These are phyloP conservation scores for Furcasterigmium furcatum DNA, from an alignment of 2,329 filamentous ascomycete species.

Conservation along the genomic window DNA sequence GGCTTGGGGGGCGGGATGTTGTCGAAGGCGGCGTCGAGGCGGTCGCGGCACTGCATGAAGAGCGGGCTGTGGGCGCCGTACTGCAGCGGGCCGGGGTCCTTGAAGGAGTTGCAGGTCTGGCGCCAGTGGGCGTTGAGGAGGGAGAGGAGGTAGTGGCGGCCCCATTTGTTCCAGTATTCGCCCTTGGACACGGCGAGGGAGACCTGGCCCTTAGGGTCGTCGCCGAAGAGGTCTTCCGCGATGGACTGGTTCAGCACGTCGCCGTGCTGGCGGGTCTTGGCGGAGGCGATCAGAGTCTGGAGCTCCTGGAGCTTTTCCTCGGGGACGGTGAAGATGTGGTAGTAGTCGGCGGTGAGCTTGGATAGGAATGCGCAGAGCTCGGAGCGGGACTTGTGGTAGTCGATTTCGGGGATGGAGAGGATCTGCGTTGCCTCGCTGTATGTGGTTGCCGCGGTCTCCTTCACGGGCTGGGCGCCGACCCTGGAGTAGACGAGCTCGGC, in stretches of 20 bases:
- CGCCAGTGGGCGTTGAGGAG: conserved; percentile 52
- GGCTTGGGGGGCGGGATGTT: conserved; percentile 39
- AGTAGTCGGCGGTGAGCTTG: no score
- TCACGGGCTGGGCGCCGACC: conserved; percentile 8
- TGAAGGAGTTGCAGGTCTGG: conserved; percentile 61
- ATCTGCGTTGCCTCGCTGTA: conserved; percentile 5
- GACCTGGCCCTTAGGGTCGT: conserved; percentile 45
- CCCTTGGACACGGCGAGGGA: conserved; percentile 37
- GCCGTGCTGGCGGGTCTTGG: conserved; percentile 28
- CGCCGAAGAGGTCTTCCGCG: conserved; percentile 42
- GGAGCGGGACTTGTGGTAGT: conserved; percentile 51
- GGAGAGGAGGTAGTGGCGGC: conserved; percentile 54
- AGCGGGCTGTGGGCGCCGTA: conserved; percentile 49
- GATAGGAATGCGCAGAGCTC: conserved; percentile 47
- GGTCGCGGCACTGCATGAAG: conserved; percentile 46
- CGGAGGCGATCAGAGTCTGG: conserved; percentile 20
- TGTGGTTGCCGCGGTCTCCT: background rate
- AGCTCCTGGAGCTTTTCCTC: conserved; percentile 17
- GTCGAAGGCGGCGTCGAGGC: conserved; percentile 47
- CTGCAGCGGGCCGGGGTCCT: conserved; percentile 53
- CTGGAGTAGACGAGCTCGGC: conserved; percentile 10
- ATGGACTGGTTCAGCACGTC: conserved; percentile 43
- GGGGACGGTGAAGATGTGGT: background rate
- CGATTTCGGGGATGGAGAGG: conserved; percentile 24
- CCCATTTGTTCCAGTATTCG: conserved; percentile 47